Evolutionary conservation across 208 protist species (phyloP).

Genomic region (Trypanosoma congolense): DNA sequence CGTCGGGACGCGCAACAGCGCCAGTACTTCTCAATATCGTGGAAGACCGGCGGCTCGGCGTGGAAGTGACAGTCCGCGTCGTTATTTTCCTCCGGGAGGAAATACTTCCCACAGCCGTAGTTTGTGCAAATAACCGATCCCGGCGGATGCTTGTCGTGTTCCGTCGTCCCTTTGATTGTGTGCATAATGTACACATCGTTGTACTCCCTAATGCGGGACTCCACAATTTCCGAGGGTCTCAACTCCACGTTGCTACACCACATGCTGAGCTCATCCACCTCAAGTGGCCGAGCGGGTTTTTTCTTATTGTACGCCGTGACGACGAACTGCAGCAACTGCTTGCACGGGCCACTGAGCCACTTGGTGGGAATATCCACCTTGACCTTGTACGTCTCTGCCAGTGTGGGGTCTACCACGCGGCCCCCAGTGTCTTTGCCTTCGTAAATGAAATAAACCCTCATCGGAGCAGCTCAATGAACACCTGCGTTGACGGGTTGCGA

Average conservation of each 20-base stretch:
- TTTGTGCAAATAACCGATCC: conserved; percentile 68
- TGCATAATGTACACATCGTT: conserved; percentile 70
- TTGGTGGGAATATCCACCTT: conserved; percentile 39
- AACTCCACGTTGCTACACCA: conserved; percentile 53
- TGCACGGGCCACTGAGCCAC: conserved; percentile 37
- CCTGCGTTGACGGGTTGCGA: neutral
- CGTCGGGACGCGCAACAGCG: conserved; percentile 63
- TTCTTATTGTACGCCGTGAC: conserved; percentile 38
- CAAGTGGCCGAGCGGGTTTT: conserved; percentile 16
- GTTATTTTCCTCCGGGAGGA: conserved; percentile 62
- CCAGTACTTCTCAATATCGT: conserved; percentile 84
- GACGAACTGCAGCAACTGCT: conserved; percentile 30
- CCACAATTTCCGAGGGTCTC: conserved; percentile 34
- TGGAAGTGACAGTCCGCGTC: conserved; percentile 67
- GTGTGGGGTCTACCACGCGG: conserved; percentile 12
- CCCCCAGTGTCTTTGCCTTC: conserved; percentile 50
- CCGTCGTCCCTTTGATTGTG: conserved; percentile 7
- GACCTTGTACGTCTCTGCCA: conserved; percentile 47
- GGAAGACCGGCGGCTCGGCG: conserved; percentile 66
- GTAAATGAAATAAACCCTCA: conserved; percentile 79
- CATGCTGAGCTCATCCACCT: conserved; percentile 34
- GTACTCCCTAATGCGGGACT: conserved; percentile 53
- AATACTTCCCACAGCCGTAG: conserved; percentile 73
- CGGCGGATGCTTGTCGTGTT: conserved; percentile 14
- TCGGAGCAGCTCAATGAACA: conserved; percentile 4